These are phyloP conservation scores for Coleophoma eucalyptorum DNA, from an alignment of 2,329 filamentous ascomycete species.

Conservation along the genomic window DNA sequence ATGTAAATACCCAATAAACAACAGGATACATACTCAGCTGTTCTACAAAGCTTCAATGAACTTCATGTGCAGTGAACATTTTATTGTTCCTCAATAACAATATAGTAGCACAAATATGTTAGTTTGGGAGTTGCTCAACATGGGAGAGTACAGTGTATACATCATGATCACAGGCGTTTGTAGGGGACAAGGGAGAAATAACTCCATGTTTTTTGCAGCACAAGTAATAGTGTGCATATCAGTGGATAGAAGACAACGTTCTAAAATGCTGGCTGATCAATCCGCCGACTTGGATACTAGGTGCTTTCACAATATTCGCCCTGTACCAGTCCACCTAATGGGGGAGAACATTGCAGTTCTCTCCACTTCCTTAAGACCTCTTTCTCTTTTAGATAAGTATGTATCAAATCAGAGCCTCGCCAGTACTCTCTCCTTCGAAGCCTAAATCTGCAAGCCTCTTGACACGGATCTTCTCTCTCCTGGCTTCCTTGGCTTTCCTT, in stretches of 20 bases:
- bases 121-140: too few species aligned
- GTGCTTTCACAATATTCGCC: slow-evolving; percentile 51
- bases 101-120: too few species aligned
- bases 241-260: too few species aligned
- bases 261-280: background rate
- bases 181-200: too few species aligned
- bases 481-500: slow-evolving; percentile 65
- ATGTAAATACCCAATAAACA: background rate
- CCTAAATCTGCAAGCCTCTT: slow-evolving; percentile 73
- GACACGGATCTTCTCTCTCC: slow-evolving; percentile 66
- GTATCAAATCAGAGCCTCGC: slow-evolving; percentile 65
- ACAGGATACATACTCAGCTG: background rate
- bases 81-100: too few species aligned
- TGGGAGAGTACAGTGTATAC: too few species aligned
- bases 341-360: too few species aligned
- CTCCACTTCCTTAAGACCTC: too few species aligned
- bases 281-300: slow-evolving; percentile 17
- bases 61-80: too few species aligned
- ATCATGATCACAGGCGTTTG: too few species aligned
- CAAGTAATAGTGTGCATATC: too few species aligned
- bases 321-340: slow-evolving; percentile 11
- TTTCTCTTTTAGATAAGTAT: background rate
- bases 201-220: too few species aligned
- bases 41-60: background rate
- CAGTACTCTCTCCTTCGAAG: slow-evolving; percentile 82